Base-by-base conservation (phyloP, 1,139 yeast genomes). In the Saccharomyces pastorianus region DNA sequence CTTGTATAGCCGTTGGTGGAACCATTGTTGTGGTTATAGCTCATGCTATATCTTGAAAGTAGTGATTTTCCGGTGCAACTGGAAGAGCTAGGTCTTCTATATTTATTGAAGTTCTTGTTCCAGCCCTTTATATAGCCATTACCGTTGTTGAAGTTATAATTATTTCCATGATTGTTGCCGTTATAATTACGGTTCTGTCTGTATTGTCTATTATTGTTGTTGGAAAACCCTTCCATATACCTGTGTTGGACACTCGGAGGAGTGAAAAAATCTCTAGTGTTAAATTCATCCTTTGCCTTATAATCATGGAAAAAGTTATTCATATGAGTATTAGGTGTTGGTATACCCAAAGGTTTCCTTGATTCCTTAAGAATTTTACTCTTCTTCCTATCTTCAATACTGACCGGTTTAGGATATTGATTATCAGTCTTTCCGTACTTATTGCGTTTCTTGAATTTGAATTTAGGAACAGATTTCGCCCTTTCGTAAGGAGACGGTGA, bases 241-340 rank as follows among this genome's bases (percentile, higher is more conserved):
- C 83, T 85, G 59, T 80, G 80, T 61, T 83, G 80, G 5, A 83
- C 85, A 27, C 90, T 82, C 56, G 85, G 86, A 1, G 95, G 95
- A 2, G 95, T 85, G 65, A 85, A 85, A 61, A 78, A 84, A 64
- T 85, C 91, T 60, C 83, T 85, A 56, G 91, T 76, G 61, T 80
- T 81, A 64, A 81, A 84, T 50, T 56, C 53, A 48, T 61, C 59
- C 48, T 62, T 65, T 47, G 59, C 59, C 25, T 61, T 64, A 58
- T 69, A 72, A 31, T 73, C 70, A 55, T 70, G 67, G 60, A 72
- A 71, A 55, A 66, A 72, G 55, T 66, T 68, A 58, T 71, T 69
- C 53, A 71, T 70, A 55, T 71, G 70, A 6, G 73, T 70, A 56
- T 71, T 66, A 70, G 76, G 73, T 66, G 84, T 71, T 65, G 87